Evolutionary conservation across 768 basidiomycete species (phyloP).

Genomic region (Amanita exitialis): DNA sequence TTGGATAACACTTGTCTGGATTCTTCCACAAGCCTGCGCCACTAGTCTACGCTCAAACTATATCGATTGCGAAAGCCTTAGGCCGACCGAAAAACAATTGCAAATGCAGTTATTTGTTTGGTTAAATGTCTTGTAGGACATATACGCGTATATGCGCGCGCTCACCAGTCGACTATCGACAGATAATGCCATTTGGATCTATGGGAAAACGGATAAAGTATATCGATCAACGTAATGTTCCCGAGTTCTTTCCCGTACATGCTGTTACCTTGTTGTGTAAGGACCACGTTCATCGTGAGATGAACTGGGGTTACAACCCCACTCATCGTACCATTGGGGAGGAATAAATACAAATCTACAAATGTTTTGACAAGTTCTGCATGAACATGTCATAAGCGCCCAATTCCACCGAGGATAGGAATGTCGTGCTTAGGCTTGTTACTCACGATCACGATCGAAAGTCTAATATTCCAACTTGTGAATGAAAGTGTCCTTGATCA

Average conservation of each 20-base stretch:
- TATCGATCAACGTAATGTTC: not conserved
- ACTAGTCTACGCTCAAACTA: no score
- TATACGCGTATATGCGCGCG: no score
- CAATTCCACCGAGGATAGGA: not conserved
- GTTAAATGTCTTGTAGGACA: not conserved
- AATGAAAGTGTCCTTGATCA: not conserved
- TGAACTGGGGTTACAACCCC: not conserved
- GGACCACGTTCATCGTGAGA: not conserved
- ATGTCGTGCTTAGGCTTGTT: not conserved
- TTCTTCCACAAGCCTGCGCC: no score
- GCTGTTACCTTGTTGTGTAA: not conserved
- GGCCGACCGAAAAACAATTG: no score
- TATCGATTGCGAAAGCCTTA: no score
- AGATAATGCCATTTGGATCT: not conserved
- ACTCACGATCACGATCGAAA: constrained; percentile 6
- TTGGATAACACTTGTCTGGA: no score
- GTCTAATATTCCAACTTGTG: not conserved
- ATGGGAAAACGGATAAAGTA: not conserved
- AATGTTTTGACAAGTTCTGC: not conserved
- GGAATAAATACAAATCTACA: not conserved
- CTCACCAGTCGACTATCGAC: no score
- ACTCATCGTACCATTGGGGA: not conserved
- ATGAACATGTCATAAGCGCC: not conserved
- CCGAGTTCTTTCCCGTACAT: not conserved
- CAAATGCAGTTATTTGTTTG: not conserved